Conservation (phyloP, 495 filamentous ascomycete genomes). For the Penicilliopsis zonata region DNA sequence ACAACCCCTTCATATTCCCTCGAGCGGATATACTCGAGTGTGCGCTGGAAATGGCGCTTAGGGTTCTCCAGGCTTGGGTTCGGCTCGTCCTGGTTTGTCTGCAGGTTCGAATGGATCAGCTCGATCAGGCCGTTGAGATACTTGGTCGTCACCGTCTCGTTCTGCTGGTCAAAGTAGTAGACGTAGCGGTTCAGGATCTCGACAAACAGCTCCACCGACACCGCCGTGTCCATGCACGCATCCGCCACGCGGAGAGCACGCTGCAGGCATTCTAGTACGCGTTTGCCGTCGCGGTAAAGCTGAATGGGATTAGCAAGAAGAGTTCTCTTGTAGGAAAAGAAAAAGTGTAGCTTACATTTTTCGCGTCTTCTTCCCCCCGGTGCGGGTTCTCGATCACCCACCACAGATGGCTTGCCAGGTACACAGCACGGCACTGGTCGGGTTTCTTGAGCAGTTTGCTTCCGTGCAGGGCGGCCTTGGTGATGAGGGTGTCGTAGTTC, state of each 20-base stretch:
- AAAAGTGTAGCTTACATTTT: constrained; percentile 47
- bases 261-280: constrained; percentile 91
- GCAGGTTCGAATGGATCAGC: constrained; percentile 91
- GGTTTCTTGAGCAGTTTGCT: constrained; percentile 97
- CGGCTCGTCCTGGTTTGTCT: constrained; percentile 54
- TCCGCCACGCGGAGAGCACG: constrained; percentile 92
- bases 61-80: constrained; percentile 77
- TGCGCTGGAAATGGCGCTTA: constrained; percentile 83
- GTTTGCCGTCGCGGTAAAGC: constrained; percentile 95
- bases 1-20: constrained; percentile 90
- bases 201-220: constrained; percentile 93
- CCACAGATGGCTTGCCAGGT: constrained; percentile 92
- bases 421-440: constrained; percentile 93
- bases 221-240: constrained; percentile 98
- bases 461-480: constrained; percentile 90
- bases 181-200: constrained; percentile 97
- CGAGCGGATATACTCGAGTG: constrained; percentile 80
- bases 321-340: constrained; percentile 2
- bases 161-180: constrained; percentile 98
- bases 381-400: constrained; percentile 86
- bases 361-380: constrained; percentile 71
- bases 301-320: constrained; percentile 15
- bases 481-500: constrained; percentile 97
- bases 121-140: constrained; percentile 98
- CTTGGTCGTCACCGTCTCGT: constrained; percentile 95